Evolutionary conservation across 2,329 filamentous ascomycete species (phyloP), one percentile per base, ranked within the genome.

Genomic region (Diplocarpon rosae): DNA sequence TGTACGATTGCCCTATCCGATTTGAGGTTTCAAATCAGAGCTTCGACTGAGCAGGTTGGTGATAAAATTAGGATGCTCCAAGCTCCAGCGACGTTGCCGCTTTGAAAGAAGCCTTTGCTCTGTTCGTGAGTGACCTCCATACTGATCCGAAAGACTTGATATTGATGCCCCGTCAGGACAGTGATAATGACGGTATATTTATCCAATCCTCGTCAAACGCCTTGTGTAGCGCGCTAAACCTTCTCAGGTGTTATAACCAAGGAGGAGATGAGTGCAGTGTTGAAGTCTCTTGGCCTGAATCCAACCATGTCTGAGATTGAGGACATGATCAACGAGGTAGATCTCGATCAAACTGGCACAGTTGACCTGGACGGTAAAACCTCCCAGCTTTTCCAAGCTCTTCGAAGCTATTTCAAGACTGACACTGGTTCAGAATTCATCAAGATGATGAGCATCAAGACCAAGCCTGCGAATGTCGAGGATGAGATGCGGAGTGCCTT

Each of bases 291-390:
- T 32, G 76, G 76, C 57, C 72, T 78, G 57, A 77, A 78, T 62
- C 73, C 76, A 48, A 75, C 71, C 63, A 72, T 76, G 52, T 69
- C 71, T 45, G 76, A 81, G 63, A 68, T 80, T 43, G 71, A 77
- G 60, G 76, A 81, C 62, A 78, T 81, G 67, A 76, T 80, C 66
- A 78, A 77, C 64, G 77, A 81, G 63, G 75, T 78, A 50, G 77
- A 81, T 54, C 66, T 71, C 53, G 75, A 81, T 65, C 75, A 76
- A 61, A 78, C 76, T 55, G 77, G 76, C 61, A 76, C 75, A 54
- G 78, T 81, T 58, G 75, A 78, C 60, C 79, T 81, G 61, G 71
- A 77, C 45, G 73, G 73, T 75, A 3, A 32, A 14, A 62, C 8
- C 50, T 29, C 8, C 8, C 28, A 29, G 2, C 10, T 14, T 15